Base-by-base conservation (phyloP, 2,329 filamentous ascomycete species). In the Aspergillus calidoustus region DNA sequence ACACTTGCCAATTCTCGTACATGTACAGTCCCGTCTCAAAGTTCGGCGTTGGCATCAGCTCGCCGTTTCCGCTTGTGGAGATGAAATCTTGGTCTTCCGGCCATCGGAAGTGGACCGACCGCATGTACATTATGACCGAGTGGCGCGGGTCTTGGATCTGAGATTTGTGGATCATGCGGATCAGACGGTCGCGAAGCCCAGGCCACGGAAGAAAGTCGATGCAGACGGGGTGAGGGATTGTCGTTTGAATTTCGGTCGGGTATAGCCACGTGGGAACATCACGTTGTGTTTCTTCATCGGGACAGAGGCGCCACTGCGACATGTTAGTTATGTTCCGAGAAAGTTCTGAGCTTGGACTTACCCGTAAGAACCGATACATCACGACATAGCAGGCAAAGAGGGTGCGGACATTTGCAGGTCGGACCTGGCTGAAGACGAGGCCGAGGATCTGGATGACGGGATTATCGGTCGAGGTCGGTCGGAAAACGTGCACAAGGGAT, bases 191-290 rank as follows among this genome's bases (percentile, higher is more conserved):
- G 31, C 59, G 59, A 19, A 61, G 59, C 7, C 59, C 50, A 2
- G 59, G 59, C 59, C 59, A 61, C 2, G 59, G 59, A 15, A 61
- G 59, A 25, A 61, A 61, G 54, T 61, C 59, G 44, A 61, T 54
- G 50, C 59, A 61, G 28, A 61, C 59, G 22, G 59, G 59, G 31
- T 61, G 59, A n/a, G 59, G 59, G 47, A 61, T 19, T 15, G 59
- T 61, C 28, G 51, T 61, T 38, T 61, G 59, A 34, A 61, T 61
- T 13, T 61, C 59, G 23, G 59, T 61, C 31, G 59, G 59, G 43
- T 61, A 61, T 6, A 61, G 59, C 59, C 59, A 61, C 11, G 44
- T 28, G 4, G 59, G 59, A 6, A 61, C 59, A 34, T 61, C 59
- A 43, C 59, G 59, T 22, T 61, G 59, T 25, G 59, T 61, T 53